phyloP scores from a whole-genome alignment of 805 yeast species.

The Clavispora fructus region DNA sequence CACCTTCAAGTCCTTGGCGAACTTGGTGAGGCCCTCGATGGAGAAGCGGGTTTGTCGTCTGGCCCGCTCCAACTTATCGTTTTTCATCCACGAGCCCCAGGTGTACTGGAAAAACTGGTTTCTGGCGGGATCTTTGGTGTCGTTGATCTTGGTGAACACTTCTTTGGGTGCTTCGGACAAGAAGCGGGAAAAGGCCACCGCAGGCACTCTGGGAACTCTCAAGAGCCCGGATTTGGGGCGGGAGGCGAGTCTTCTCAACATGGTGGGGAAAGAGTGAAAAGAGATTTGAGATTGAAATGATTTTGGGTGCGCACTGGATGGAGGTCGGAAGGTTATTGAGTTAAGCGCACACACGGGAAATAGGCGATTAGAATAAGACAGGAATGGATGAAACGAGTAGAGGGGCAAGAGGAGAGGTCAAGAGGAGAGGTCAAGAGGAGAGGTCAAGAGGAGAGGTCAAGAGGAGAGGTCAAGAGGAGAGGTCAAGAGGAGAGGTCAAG shows the following conservation, averaged over 20 bases:
- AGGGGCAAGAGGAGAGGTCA: too few relatives aligned
- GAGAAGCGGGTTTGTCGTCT: conserved; percentile 79
- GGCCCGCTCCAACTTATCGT: conserved; percentile 69
- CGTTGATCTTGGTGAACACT: conserved; percentile 51
- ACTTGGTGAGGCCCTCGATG: conserved; percentile 63
- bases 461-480: too few relatives aligned
- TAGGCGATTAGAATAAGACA: too few relatives aligned
- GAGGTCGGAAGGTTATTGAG: too few relatives aligned
- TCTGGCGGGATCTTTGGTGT: conserved; percentile 63
- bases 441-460: too few relatives aligned
- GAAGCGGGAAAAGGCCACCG: background rate
- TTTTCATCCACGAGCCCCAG: conserved; percentile 92
- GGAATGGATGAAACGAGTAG: too few relatives aligned
- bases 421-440: too few relatives aligned
- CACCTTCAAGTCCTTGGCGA: conserved; percentile 45
- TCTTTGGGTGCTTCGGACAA: conserved; percentile 25
- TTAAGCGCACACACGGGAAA: too few relatives aligned
- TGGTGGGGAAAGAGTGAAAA: background rate
- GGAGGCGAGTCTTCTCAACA: conserved; percentile 1
- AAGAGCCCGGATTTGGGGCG: background rate
- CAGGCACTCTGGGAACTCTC: background rate
- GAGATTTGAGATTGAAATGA: background rate
- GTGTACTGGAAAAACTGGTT: conserved; percentile 76
- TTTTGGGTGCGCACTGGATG: background rate
- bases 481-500: too few relatives aligned